These are phyloP conservation scores for Mycena pura DNA, from an alignment of 768 basidiomycete genomes.

Conservation along the genomic window DNA sequence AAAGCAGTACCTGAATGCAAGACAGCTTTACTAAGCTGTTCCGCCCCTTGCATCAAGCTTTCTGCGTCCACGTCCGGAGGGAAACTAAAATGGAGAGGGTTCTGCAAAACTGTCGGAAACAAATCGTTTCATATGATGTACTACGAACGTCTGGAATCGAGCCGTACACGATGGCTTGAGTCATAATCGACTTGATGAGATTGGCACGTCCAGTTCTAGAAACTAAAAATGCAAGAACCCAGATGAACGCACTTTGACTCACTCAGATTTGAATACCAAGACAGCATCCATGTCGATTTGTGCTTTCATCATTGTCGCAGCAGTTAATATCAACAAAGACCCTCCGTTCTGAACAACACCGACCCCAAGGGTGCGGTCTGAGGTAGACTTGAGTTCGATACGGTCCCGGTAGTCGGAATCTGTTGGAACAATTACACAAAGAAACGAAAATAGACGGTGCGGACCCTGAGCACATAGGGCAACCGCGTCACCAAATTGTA, in stretches of 20 bases:
- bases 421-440: slow-evolving; percentile 31
- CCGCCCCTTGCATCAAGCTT: slow-evolving; percentile 79
- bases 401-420: slow-evolving; percentile 77
- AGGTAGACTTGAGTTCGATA: slow-evolving; percentile 70
- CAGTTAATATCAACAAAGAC: slow-evolving; percentile 65
- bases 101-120: slow-evolving; percentile 44
- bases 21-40: slow-evolving; percentile 74
- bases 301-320: slow-evolving; percentile 73
- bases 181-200: slow-evolving; percentile 81
- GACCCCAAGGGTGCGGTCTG: slow-evolving; percentile 74
- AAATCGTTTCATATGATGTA: background rate
- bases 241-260: slow-evolving; percentile 31
- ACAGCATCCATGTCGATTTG: slow-evolving; percentile 68
- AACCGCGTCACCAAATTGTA: slow-evolving; percentile 81
- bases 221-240: slow-evolving; percentile 5
- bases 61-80: slow-evolving; percentile 82
- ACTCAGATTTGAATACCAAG: slow-evolving; percentile 68
- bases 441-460: background rate
- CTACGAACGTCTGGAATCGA: slow-evolving; percentile 62
- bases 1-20: slow-evolving; percentile 68
- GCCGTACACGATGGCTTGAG: slow-evolving; percentile 82
- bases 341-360: slow-evolving; percentile 60
- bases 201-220: slow-evolving; percentile 66
- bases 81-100: slow-evolving; percentile 81
- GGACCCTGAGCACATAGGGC: slow-evolving; percentile 73